Evolutionary conservation across 2,329 filamentous ascomycete genomes (phyloP), one percentile per base, ranked within the genome.

Genomic region (Penicillium sp.): DNA sequence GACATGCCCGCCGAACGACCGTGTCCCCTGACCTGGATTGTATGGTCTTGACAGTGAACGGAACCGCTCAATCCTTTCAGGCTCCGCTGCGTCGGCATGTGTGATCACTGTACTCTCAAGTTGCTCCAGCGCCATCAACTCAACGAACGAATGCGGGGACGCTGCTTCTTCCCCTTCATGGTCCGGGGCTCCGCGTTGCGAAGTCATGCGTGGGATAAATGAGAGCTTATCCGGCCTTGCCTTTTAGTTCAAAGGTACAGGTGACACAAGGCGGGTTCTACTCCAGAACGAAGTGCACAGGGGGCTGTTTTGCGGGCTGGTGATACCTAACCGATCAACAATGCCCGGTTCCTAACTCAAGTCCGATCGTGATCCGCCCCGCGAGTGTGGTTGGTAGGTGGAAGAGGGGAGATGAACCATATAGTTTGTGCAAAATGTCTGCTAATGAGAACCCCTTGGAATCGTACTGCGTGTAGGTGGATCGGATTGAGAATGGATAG

Each of bases 1-100:
- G 4, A 83, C 80, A 69, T 84, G 80, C 1, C 81, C 81, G 11
- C 81, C 81, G 65, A 81, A 83, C 0, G 80, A 76, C 13, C 74
- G 70, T 2, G 70, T 70, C 14, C 72, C 66, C 7, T 68, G 70
- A 3, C 73, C 76, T 0, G 79, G 78, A 10, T 74, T 70, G 56
- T 75, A 81, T 2, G 71, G 72, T 4, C 47, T 45, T 34, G 68
- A 59, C 13, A 67, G 40, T 1, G 72, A 57, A 32, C 64, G 60
- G 29, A 74, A 73, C 3, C 46, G 56, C 18, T 72, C 68, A 40
- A 68, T 53, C 27, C 60, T 69, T 52, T 70, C 70, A 14, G 62
- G 56, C 9, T 59, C 61, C 19, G 47, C 35, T 14, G 52, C 53
- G 10, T 55, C 47, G 9, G 40, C n/a, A 27, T 51, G 42, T 13